These are phyloP conservation scores for Phytophthora boehmeriae DNA, from an alignment of 352 stramenopile species.

Conservation along the genomic window DNA sequence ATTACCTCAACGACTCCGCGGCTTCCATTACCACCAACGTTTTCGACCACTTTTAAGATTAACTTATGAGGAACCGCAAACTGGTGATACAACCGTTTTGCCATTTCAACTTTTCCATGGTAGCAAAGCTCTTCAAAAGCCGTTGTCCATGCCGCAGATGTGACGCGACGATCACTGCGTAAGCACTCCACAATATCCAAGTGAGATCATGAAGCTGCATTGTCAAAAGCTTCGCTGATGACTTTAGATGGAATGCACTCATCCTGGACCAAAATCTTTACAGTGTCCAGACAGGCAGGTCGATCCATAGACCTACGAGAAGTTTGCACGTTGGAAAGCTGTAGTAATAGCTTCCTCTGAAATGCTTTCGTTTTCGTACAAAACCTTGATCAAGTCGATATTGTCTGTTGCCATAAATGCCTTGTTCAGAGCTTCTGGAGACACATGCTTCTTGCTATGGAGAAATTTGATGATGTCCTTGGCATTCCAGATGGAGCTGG, in stretches of 20 bases:
- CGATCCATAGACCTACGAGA: neutral
- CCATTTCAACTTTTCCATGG: neutral
- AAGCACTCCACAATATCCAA: no score
- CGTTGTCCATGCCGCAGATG: neutral
- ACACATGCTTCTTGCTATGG: neutral
- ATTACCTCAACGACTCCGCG: neutral
- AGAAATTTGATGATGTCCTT: neutral
- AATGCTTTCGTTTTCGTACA: conserved; percentile 1
- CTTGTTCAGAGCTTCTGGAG: neutral
- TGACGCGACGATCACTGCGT: neutral
- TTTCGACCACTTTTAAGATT: neutral
- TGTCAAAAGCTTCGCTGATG: neutral
- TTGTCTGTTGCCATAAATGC: neutral
- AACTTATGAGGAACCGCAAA: neutral
- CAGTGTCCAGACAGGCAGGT: neutral
- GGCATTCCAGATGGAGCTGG: neutral
- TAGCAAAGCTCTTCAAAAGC: neutral
- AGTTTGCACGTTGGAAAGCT: no score
- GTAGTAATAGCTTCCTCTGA: neutral
- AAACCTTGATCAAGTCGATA: neutral
- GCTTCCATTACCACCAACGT: neutral
- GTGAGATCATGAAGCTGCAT: neutral
- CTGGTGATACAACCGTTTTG: neutral
- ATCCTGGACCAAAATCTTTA: neutral
- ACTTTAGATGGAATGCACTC: neutral